Evolutionary conservation across 192 early-diverging fungal species (phyloP), one percentile per base, ranked within the genome.

Genomic region (Chytriomyces sp.): DNA sequence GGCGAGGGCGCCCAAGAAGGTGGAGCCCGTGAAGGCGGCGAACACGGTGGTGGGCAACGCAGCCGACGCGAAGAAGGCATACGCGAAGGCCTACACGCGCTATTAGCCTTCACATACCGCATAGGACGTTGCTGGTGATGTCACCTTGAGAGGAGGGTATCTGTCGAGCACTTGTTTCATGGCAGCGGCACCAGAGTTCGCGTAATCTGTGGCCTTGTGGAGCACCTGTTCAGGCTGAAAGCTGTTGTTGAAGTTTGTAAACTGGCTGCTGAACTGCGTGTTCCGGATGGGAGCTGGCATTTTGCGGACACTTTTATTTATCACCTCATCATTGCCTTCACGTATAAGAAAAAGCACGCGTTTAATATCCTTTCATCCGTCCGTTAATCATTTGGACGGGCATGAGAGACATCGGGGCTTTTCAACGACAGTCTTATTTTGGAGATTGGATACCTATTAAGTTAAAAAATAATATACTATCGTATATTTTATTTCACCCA

Each of bases 1-100:
- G 52, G 98, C 79, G 57, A 99, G 93, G 36, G 89, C 83, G 19
- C 92, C 82, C 82, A 99, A 85, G 4, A 95, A 93, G 39, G 89
- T 84, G 32, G 95, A 94, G 33, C 97, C 97, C 53, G 39, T 3
- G 41, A 40, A 40, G 14, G 28, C 14, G 17, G 14, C 28, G n/a
- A 56, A 32, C 33, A 52, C 36, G 44, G 44, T 49, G 44, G 22
- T 49, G 44, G 22, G 44, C 14, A 49, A 2, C 44, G 44, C 2
- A 49, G 14, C 0, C 0, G 41, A n/a, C 41, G n/a, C 41, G 22
- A 49, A 49, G 2, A 49, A n/a, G 44, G 22, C 44, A 49, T 22
- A 22, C 44, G 22, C 44, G 17, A 49, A 49, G 17, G 44, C 17
- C n/a, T n/a, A n/a, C n/a, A n/a, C n/a, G n/a, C n/a, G n/a, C n/a